These are phyloP conservation scores for Aureobasidium vineae DNA, from an alignment of 2,329 filamentous ascomycete species.

Conservation along the genomic window DNA sequence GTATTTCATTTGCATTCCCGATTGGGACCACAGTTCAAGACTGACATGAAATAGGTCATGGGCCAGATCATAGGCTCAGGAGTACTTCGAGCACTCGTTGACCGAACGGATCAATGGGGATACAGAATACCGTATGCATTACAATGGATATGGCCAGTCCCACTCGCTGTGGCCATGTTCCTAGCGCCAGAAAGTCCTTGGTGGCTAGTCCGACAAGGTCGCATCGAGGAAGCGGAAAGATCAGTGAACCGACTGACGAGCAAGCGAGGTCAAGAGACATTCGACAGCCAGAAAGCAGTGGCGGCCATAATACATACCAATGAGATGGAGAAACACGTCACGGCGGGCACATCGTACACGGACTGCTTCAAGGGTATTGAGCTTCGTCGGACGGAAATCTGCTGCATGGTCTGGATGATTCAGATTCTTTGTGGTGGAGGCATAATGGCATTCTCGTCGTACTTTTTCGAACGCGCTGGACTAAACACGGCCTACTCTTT, in stretches of 20 bases:
- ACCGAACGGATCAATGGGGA: conserved; percentile 35
- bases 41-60: conserved; percentile 36
- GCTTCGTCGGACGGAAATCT: conserved; percentile 47
- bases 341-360: conserved; percentile 48
- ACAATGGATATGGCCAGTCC: conserved; percentile 44
- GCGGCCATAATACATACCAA: conserved; percentile 47
- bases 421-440: conserved; percentile 39
- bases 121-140: conserved; percentile 46
- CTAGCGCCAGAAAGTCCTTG: conserved; percentile 40
- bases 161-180: conserved; percentile 34
- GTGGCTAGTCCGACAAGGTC: conserved; percentile 43
- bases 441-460: conserved; percentile 40
- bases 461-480: conserved; percentile 45
- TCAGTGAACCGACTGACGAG: conserved; percentile 36
- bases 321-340: conserved; percentile 53
- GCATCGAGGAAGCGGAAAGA: conserved; percentile 39
- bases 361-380: conserved; percentile 57
- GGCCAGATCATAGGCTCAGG: conserved; percentile 55
- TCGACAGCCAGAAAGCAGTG: conserved; percentile 36
- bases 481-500: conserved; percentile 39
- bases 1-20: conserved; percentile 40
- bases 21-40: background rate
- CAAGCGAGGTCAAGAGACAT: conserved; percentile 30
- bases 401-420: conserved; percentile 39
- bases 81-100: conserved; percentile 36